Base-by-base conservation (phyloP, 257 asterid genomes). In the Orobanche coerulescens region DNA sequence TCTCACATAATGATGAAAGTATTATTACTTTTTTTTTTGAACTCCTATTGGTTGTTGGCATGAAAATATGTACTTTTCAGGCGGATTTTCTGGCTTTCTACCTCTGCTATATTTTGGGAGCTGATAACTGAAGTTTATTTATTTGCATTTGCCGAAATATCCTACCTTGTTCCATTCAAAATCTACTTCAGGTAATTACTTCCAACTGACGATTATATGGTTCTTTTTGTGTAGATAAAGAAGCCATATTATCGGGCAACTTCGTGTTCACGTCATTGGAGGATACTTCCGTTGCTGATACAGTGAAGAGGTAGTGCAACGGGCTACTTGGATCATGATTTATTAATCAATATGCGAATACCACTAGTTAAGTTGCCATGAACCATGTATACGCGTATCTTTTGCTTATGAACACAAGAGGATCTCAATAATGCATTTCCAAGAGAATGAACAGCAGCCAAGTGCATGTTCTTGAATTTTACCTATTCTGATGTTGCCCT, bases 211-310 rank as follows among this genome's bases (percentile, higher is more conserved):
- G 26, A 47, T 51, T 5, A 55, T 31, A 16, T 63, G 61, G n/a
- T 43, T 65, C 19, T 60, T 52, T 52, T 5, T 68, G 47, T 62
- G 69, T 80, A 87, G 97, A 84, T 73, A 87, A 81, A 73, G 90
- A 87, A 62, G 85, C 90, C 56, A 70, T 88, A 36, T 68, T 76
- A 16, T 77, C 95, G 0, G 97, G 95, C 54, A 90, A 90, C 83
- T 90, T 86, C 79, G 70, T 63, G 79, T 90, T 90, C 82, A 75
- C 94, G 2, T 57, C 81, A 11, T 72, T 90, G 58, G 84, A 74
- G 62, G 82, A 69, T 26, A 47, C 36, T n/a, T n/a, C n/a, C 12
- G 60, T 30, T 54, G 75, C 72, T 26, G 75, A 67, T 52, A n/a
- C 65, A 9, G 58, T 2, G 37, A 53, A 37, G 70, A 39, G 34